Conservation (phyloP, 805 yeast species). For the Lachancea meyersii region DNA sequence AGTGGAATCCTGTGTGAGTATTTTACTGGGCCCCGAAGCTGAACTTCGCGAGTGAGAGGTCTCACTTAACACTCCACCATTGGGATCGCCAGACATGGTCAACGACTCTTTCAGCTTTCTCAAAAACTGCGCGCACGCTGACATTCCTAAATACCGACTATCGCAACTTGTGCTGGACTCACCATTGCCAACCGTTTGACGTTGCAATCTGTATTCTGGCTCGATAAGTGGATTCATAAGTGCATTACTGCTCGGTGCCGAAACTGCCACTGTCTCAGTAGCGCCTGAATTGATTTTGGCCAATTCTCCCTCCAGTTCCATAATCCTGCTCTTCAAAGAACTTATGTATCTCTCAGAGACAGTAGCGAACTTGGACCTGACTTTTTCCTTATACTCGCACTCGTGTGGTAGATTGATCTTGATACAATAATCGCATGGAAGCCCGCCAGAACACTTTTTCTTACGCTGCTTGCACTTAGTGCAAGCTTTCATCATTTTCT, state of each 20-base stretch:
- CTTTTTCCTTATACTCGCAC: constrained; percentile 13
- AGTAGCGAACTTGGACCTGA: constrained; percentile 12
- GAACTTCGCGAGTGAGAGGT: too few species aligned
- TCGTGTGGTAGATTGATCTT: constrained; percentile 13
- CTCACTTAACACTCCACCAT: too few species aligned
- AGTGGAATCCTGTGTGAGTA: neutral
- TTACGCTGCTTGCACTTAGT: constrained; percentile 16
- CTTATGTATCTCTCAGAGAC: constrained; percentile 15
- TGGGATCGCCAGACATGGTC: constrained; percentile 8
- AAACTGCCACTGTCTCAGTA: too few species aligned
- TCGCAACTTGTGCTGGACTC: neutral
- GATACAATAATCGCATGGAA: constrained; percentile 18
- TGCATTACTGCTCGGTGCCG: neutral
- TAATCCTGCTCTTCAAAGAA: constrained; percentile 13
- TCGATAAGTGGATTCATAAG: constrained; percentile 11
- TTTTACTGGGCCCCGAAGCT: neutral
- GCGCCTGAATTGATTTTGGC: neutral
- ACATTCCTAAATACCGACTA: constrained; percentile 12
- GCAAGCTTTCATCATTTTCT: constrained; percentile 15
- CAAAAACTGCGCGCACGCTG: constrained; percentile 16
- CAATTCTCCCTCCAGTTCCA: constrained; percentile 11
- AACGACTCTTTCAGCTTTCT: constrained; percentile 12
- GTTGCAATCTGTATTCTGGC: constrained; percentile 1
- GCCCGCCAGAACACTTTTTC: constrained; percentile 16
- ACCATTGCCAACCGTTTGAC: neutral